Conservation (phyloP, 768 basidiomycete genomes). For the Lactarius evosmus region DNA sequence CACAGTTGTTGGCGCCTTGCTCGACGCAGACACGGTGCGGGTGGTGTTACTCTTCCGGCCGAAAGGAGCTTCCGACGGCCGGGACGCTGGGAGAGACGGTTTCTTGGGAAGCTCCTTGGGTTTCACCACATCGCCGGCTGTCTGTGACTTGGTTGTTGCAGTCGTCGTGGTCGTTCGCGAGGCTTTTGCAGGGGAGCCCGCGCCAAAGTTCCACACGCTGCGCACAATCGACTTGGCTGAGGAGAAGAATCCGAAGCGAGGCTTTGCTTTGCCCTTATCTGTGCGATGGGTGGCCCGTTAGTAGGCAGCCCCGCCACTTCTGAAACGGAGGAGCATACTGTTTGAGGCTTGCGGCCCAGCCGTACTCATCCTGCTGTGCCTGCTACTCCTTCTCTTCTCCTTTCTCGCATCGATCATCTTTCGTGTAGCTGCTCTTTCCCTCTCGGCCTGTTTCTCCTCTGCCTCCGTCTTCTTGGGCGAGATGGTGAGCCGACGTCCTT, state of each 20-base stretch:
- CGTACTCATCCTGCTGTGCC: conserved; percentile 35
- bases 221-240: conserved; percentile 66
- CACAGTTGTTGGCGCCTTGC: conserved; percentile 13
- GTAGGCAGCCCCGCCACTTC: neutral
- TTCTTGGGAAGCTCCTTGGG: conserved; percentile 16
- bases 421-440: conserved; percentile 56
- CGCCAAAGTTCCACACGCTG: conserved; percentile 68
- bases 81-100: conserved; percentile 11
- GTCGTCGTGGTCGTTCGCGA: conserved; percentile 31
- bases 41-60: conserved; percentile 7
- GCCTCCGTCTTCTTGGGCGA: conserved; percentile 29
- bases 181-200: conserved; percentile 33
- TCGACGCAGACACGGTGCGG: conserved; percentile 11
- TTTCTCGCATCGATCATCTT: conserved; percentile 64
- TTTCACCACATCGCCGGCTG: conserved; percentile 4
- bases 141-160: conserved; percentile 33
- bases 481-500: conserved; percentile 39
- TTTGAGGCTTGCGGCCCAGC: conserved; percentile 33
- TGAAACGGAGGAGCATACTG: conserved; percentile 23
- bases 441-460: conserved; percentile 36
- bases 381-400: conserved; percentile 67
- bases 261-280: conserved; percentile 43
- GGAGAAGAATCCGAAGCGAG: conserved; percentile 68
- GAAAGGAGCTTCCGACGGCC: conserved; percentile 12
- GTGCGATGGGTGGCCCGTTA: neutral